phyloP scores from a whole-genome alignment of 2,329 filamentous ascomycete species.

The Ophiostoma ips region DNA sequence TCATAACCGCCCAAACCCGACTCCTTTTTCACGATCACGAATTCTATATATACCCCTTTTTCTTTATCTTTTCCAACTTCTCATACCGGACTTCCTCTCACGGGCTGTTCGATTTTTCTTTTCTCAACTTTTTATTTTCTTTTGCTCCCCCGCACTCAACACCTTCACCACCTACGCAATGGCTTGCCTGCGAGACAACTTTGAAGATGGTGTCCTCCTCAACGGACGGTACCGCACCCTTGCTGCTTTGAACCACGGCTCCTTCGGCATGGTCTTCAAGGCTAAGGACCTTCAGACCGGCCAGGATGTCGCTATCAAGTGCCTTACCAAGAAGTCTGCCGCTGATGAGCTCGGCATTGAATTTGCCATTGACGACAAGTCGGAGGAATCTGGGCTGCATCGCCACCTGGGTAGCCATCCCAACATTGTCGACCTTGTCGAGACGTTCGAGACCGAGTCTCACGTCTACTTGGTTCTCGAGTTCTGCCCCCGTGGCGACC shows the following conservation, averaged over 20 bases:
- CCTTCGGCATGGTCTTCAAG: conserved; percentile 96
- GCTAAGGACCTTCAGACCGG: conserved; percentile 67
- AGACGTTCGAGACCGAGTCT: conserved; percentile 81
- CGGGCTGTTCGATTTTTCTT: not conserved
- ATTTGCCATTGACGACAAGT: conserved; percentile 67
- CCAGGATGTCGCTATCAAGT: conserved; percentile 86
- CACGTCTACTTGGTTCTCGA: conserved; percentile 90
- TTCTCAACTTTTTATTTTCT: conserved; percentile 7
- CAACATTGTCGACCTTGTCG: conserved; percentile 85
- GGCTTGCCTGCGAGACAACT: conserved; percentile 79
- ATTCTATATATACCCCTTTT: conserved; percentile 18
- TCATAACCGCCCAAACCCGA: conserved; percentile 2
- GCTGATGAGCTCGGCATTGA: conserved; percentile 44
- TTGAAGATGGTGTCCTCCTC: conserved; percentile 65
- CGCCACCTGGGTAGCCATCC: conserved; percentile 63
- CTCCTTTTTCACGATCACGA: conserved; percentile 12
- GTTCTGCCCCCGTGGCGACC: conserved; percentile 86
- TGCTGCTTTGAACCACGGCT: conserved; percentile 93
- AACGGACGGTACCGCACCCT: conserved; percentile 83
- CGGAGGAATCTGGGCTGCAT: conserved; percentile 70
- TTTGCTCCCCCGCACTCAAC: not conserved
- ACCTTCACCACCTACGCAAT: conserved; percentile 25
- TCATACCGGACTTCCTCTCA: not conserved
- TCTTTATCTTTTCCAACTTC: conserved; percentile 7
- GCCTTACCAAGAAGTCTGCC: conserved; percentile 69